phyloP scores from a whole-genome alignment of 176 grass and related monocot genomes.

The Rhynchospora tenuis region DNA sequence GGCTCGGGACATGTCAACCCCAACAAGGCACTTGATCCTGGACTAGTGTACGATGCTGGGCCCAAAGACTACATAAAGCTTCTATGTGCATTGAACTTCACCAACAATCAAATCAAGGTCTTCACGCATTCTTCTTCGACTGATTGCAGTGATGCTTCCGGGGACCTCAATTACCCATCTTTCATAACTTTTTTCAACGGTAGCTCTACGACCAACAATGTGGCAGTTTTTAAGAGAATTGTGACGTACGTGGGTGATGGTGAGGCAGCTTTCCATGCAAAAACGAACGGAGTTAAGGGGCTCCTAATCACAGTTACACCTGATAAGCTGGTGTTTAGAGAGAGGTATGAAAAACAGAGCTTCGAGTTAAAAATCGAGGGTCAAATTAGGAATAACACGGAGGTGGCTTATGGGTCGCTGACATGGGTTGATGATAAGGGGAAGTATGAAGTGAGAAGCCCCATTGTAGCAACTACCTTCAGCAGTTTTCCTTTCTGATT shows the following conservation, averaged over 20 bases:
- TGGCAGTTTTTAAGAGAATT: conserved; percentile 36
- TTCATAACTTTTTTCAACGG: conserved; percentile 56
- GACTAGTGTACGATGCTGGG: conserved; percentile 59
- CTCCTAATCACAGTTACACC: conserved; percentile 32
- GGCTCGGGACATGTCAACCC: conserved; percentile 63
- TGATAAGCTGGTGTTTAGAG: conserved; percentile 28
- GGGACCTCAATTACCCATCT: conserved; percentile 84
- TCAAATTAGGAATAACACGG: conserved; percentile 25
- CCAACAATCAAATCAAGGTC: conserved; percentile 45
- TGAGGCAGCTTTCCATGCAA: conserved; percentile 39
- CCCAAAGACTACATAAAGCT: conserved; percentile 48
- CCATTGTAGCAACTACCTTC: conserved; percentile 56
- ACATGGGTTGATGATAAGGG: conserved; percentile 66
- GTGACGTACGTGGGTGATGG: conserved; percentile 55
- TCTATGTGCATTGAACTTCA: conserved; percentile 67
- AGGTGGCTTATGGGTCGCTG: conserved; percentile 54
- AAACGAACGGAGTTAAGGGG: conserved; percentile 33
- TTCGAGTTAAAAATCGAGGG: conserved; percentile 50
- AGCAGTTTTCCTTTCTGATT: neutral
- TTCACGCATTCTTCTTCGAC: conserved; percentile 31
- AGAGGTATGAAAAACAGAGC: conserved; percentile 52
- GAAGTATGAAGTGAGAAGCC: conserved; percentile 70
- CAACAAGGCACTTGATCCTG: conserved; percentile 60
- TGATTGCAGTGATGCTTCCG: conserved; percentile 41
- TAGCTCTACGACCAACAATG: neutral